phyloP scores from a whole-genome alignment of 2,329 filamentous ascomycete genomes.

The Huntiella moniliformis region DNA sequence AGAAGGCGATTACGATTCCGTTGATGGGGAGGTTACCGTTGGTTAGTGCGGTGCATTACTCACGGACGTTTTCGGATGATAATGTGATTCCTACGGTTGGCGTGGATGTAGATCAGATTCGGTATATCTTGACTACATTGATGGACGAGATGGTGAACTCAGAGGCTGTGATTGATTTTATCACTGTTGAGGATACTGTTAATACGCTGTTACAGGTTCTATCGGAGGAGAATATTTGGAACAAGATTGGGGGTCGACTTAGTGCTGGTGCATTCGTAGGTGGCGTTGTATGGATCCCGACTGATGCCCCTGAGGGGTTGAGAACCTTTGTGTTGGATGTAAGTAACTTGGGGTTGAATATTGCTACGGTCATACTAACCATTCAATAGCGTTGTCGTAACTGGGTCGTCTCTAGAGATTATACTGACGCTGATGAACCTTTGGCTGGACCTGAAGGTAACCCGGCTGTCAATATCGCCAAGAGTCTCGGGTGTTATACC shows the following conservation, averaged over 20 bases:
- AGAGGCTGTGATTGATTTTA: slow-evolving; percentile 43
- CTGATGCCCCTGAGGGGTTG: slow-evolving; percentile 26
- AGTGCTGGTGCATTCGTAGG: slow-evolving; percentile 32
- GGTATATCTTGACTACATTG: slow-evolving; percentile 46
- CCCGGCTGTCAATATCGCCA: slow-evolving; percentile 20
- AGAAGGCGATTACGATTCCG: slow-evolving; percentile 37
- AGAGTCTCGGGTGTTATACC: slow-evolving; percentile 41
- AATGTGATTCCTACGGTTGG: too few species aligned
- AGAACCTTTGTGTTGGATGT: slow-evolving; percentile 33
- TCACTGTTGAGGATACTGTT: slow-evolving; percentile 47
- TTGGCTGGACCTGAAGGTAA: slow-evolving; percentile 35
- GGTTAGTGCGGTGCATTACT: slow-evolving; percentile 40
- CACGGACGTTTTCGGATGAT: too few species aligned
- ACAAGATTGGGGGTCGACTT: slow-evolving; percentile 24
- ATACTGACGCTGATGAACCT: slow-evolving; percentile 22
- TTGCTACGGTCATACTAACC: slow-evolving; percentile 7
- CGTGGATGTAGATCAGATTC: slow-evolving; percentile 31
- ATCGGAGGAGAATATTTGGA: slow-evolving; percentile 36
- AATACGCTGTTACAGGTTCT: slow-evolving; percentile 39
- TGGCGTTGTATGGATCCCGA: slow-evolving; percentile 22
- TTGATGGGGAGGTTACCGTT: slow-evolving; percentile 42
- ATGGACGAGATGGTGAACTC: slow-evolving; percentile 29
- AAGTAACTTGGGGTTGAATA: slow-evolving; percentile 13
- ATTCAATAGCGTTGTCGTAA: slow-evolving; percentile 34
- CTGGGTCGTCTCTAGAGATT: slow-evolving; percentile 31